Conservation (phyloP, 129 eudicot species). For the Tagetes erecta region DNA sequence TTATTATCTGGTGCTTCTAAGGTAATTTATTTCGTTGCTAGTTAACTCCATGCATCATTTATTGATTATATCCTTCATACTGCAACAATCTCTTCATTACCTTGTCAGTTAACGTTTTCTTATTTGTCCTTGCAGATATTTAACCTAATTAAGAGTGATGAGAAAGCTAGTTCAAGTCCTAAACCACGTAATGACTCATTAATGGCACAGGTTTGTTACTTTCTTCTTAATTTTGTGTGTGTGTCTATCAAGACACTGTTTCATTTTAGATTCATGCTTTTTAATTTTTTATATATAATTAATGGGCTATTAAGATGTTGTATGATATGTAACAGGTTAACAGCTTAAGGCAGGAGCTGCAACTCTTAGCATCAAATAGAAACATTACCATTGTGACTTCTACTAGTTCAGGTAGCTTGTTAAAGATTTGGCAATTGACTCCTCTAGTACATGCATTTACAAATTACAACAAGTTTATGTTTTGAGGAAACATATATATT, state of each 20-base stretch:
- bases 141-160: conserved; percentile 52
- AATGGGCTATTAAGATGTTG: background rate
- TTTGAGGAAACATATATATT: background rate
- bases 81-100: background rate
- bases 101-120: background rate
- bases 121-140: conserved; percentile 46
- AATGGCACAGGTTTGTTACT: conserved; percentile 64
- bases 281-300: background rate
- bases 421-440: background rate
- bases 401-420: conserved; percentile 44
- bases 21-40: conserved; percentile 40
- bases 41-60: conserved; percentile 12
- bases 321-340: conserved; percentile 53
- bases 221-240: background rate
- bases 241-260: background rate
- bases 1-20: conserved; percentile 69
- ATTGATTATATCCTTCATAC: background rate
- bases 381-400: conserved; percentile 73
- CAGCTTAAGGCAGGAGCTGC: conserved; percentile 83
- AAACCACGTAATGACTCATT: conserved; percentile 63
- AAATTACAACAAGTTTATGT: background rate
- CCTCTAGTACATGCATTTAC: background rate
- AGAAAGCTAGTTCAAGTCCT: conserved; percentile 38
- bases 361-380: conserved; percentile 70
- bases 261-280: background rate